Evolutionary conservation across 345 rosid genomes (phyloP), one percentile per base, ranked within the genome.

Genomic region (Gossypioides kirkii): DNA sequence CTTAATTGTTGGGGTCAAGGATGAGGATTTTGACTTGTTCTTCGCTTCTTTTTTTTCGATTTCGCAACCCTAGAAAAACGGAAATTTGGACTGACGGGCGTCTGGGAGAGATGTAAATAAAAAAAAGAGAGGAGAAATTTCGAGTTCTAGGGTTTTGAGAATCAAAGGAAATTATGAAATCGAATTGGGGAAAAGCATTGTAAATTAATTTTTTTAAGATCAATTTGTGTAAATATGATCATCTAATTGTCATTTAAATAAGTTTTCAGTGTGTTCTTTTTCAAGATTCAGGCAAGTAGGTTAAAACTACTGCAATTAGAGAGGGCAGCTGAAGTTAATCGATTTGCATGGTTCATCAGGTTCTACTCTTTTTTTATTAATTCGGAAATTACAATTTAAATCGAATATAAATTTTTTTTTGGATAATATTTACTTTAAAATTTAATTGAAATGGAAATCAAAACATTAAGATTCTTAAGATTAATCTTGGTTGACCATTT

Each of bases 1-100:
- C 75, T 94, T 45, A 92, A 83, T 73, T 94, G 98, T 81, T 93
- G 98, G 98, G 91, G 93, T 23, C 97, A 87, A 79, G 87, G 88
- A 59, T 59, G 26, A 58, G 38, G 16, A 55, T 55, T 10, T 1
- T 55, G 10, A 3, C 3, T 22, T 20, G 61, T 55, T 55, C 7
- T 49, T 9, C 23, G 0, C 3, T 2, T 26, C 4, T 32, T 32
- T 32, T 32, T 32, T 14, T 49, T 25, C 60, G 23, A 9, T n/a
- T 23, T 47, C 20, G 11, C 14, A 23, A n/a, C 8, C 49, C 55
- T n/a, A 61, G 1, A 23, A 22, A 7, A 38, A n/a, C 9, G 23
- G 23, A n/a, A 62, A 17, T 14, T 18, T 16, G 6, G 13, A n/a
- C 25, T 23, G 11, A 43, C 22, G 49, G 26, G 17, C 1, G n/a